Base-by-base conservation (phyloP, 2,329 filamentous ascomycete species). In the Trichoderma citrinoviride region DNA sequence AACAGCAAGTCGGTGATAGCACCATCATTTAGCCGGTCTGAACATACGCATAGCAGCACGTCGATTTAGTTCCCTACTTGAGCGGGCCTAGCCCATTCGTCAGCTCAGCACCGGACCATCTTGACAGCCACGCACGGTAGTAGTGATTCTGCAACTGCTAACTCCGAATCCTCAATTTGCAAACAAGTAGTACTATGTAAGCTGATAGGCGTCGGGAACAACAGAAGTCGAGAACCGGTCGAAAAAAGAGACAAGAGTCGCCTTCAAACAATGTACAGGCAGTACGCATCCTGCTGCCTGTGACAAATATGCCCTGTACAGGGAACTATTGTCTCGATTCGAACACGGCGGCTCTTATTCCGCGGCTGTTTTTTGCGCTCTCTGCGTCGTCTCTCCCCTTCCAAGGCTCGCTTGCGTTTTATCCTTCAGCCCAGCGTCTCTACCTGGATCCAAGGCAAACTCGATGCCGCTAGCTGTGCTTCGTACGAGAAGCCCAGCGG, bases 41-140 rank as follows among this genome's bases (percentile, higher is more conserved):
- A 25, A 25, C 40, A 43, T 29, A 14, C 10, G 14, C 14, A 14
- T 10, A 37, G 33, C 10, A 37, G 3, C 33, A 37, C 33, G 10
- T 14, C 2, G 29, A 47, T 8, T 44, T 60, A 52, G 33, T 33
- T 33, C 47, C 57, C 46, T 61, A 43, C 57, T 61, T 29, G 40
- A 60, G 56, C 27, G 14, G 57, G 57, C 46, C 21, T 61, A 61
- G 57, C 12, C 57, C 33, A 27, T 60, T 46, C 43, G 57, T 61
- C 57, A 61, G 57, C 57, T 47, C 37, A 43, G 27, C 37, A 23
- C 46, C 47, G 33, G 29, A 12, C 44, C 41, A 21, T 21, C 46
- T 61, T 41, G 8, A 15, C 56, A 49, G 40, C 47, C 40, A 37
- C 33, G 10, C 33, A 37, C 12, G 33, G 33, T 37, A 17, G 40